Percentiles rank a stretch among this genome's conserved stretches.
phyloP scores from a whole-genome alignment of 2,329 filamentous ascomycete species.

The Lecanicillium sp. region DNA sequence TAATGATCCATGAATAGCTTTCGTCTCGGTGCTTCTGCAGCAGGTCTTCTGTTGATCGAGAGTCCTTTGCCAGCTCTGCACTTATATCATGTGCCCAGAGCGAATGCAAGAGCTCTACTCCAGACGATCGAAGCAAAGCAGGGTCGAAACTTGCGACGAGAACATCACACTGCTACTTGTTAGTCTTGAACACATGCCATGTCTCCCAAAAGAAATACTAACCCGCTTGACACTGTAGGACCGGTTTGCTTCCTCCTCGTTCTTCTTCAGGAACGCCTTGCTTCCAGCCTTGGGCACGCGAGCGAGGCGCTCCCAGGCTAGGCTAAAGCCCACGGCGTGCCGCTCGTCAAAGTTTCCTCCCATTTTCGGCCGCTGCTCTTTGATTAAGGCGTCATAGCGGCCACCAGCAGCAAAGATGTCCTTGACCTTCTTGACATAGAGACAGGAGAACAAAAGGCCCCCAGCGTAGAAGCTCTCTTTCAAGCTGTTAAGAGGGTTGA shows the following conservation, averaged over 20 bases:
- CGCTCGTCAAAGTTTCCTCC: conserved; percentile 54
- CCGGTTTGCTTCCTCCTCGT: conserved; percentile 52
- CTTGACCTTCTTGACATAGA: conserved; percentile 75
- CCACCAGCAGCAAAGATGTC: conserved; percentile 91
- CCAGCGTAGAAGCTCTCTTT: conserved; percentile 87
- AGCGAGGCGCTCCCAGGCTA: conserved; percentile 79
- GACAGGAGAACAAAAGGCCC: conserved; percentile 81
- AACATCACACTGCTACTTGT: conserved; percentile 62
- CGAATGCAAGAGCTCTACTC: conserved; percentile 67
- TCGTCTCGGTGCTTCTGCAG: conserved; percentile 69
- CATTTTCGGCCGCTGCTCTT: conserved; percentile 68
- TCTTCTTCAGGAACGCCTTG: conserved; percentile 60
- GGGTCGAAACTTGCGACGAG: conserved; percentile 84
- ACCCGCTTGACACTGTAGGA: conserved; percentile 58
- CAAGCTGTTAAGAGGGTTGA: conserved; percentile 78
- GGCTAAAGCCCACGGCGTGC: conserved; percentile 86
- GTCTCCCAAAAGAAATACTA: conserved; percentile 23
- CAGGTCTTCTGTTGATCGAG: conserved; percentile 72
- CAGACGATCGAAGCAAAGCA: conserved; percentile 64
- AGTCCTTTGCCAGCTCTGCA: conserved; percentile 78
- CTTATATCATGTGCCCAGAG: conserved; percentile 81
- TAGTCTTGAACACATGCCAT: conserved; percentile 11
- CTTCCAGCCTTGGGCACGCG: conserved; percentile 50
- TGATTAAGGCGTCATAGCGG: conserved; percentile 83
- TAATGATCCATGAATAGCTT: conserved; percentile 77